Percentiles rank a stretch among this genome's conserved stretches.
Evolutionary conservation across 768 basidiomycete species (phyloP).

Genomic region (Floccularia luteovirens): DNA sequence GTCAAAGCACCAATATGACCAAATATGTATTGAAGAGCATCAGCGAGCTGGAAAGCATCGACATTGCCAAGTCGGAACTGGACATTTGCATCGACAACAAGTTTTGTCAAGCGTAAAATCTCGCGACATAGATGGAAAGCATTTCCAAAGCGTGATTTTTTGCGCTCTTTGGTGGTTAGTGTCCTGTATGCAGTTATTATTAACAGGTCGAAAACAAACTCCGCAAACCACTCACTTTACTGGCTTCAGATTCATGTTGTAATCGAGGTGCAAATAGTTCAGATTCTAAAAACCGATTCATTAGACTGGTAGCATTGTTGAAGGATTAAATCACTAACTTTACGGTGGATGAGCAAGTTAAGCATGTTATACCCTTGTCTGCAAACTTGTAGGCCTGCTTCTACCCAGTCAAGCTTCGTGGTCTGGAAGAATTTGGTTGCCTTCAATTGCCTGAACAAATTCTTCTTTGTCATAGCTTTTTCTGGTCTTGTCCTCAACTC

Average conservation of each 20-base stretch:
- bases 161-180: slow-evolving; percentile 97
- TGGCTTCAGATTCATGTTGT: slow-evolving; percentile 98
- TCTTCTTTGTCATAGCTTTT: slow-evolving; percentile 98
- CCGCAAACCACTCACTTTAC: slow-evolving; percentile 48
- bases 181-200: slow-evolving; percentile 48
- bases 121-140: slow-evolving; percentile 98
- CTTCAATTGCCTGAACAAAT: slow-evolving; percentile 90
- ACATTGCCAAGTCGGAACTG: slow-evolving; percentile 98
- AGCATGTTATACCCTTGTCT: slow-evolving; percentile 99
- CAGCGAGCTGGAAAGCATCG: slow-evolving; percentile 98
- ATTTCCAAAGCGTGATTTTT: slow-evolving; percentile 99
- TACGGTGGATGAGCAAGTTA: slow-evolving; percentile 96
- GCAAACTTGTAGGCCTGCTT: slow-evolving; percentile 97
- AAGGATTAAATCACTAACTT: slow-evolving; percentile 37
- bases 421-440: slow-evolving; percentile 99
- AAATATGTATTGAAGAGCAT: slow-evolving; percentile 97
- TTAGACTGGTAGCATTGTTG: background rate
- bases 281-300: slow-evolving; percentile 46
- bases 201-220: background rate
- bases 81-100: slow-evolving; percentile 97
- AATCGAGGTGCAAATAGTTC: slow-evolving; percentile 93
- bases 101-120: slow-evolving; percentile 94
- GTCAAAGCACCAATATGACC: slow-evolving; percentile 96
- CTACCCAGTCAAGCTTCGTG: slow-evolving; percentile 97
- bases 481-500: slow-evolving; percentile 84